phyloP scores from a whole-genome alignment of 2,329 filamentous ascomycete genomes.

The Aspergillus tanneri region DNA sequence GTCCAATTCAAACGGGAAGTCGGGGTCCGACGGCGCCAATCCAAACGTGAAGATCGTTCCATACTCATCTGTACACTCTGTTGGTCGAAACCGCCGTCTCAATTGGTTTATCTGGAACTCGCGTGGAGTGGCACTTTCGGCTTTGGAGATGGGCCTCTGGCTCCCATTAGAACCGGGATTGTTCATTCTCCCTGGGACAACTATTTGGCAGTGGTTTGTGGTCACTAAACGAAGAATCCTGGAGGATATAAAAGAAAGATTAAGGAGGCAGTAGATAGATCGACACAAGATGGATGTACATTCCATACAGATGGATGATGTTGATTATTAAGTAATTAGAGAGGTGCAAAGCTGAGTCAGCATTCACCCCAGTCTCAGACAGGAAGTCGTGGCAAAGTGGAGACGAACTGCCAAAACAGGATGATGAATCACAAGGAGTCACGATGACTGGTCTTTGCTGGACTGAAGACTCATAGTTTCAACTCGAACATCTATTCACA shows the following conservation, averaged over 20 bases:
- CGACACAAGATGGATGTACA: too few relatives aligned
- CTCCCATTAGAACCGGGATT: slow-evolving; percentile 44
- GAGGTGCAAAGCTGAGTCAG: background rate
- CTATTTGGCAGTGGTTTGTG: background rate
- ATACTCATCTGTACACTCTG: slow-evolving; percentile 48
- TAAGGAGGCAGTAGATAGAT: background rate
- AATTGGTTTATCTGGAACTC: slow-evolving; percentile 74
- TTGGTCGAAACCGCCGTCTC: slow-evolving; percentile 61
- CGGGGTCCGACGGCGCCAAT: slow-evolving; percentile 72
- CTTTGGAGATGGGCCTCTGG: slow-evolving; percentile 63
- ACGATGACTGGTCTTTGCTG: too few relatives aligned
- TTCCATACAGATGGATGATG: too few relatives aligned
- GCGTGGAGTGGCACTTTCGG: slow-evolving; percentile 66
- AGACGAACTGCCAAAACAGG: background rate
- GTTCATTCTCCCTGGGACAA: slow-evolving; percentile 26
- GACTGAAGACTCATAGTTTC: too few relatives aligned
- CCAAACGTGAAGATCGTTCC: slow-evolving; percentile 62
- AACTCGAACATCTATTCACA: too few relatives aligned
- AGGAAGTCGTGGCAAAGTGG: background rate
- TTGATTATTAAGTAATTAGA: too few relatives aligned
- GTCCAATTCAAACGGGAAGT: slow-evolving; percentile 76
- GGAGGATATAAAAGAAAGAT: background rate
- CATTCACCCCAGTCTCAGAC: background rate
- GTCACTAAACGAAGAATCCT: background rate
- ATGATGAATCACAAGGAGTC: background rate